phyloP scores from a whole-genome alignment of 306 rosid species.

The Sphenostylis stenocarpa region DNA sequence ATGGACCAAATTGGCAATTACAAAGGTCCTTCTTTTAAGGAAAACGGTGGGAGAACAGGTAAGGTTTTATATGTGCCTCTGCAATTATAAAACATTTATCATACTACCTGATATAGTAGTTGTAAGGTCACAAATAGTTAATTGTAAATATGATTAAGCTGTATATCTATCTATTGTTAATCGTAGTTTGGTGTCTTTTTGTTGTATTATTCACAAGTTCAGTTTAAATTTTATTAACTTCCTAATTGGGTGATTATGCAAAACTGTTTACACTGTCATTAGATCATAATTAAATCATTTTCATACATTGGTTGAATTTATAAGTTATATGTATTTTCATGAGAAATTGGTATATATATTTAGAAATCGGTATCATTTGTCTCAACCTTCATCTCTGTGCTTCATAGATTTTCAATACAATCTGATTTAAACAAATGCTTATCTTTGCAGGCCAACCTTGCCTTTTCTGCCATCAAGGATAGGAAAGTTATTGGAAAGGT shows the following conservation, averaged over 20 bases:
- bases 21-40: background rate
- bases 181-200: background rate
- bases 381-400: background rate
- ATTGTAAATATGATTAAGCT: background rate
- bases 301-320: constrained; percentile 9
- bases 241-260: background rate
- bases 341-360: background rate
- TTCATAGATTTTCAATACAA: background rate
- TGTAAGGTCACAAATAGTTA: background rate
- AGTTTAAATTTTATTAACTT: background rate
- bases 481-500: constrained; percentile 92
- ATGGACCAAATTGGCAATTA: background rate
- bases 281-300: background rate
- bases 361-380: constrained; percentile 7
- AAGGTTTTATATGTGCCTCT: background rate
- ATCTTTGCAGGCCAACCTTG: constrained; percentile 78
- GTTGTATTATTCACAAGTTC: background rate
- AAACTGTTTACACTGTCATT: background rate
- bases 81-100: constrained; percentile 10
- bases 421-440: constrained; percentile 17
- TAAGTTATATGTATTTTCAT: background rate
- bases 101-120: background rate
- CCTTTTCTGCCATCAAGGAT: constrained; percentile 79
- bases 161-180: background rate
- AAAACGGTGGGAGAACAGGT: constrained; percentile 10